A percentile compares a stretch with the other conserved stretches of the same genome.
Evolutionary conservation across 1,284 basidiomycete genomes (phyloP).

Genomic region (Malassezia slooffiae): DNA sequence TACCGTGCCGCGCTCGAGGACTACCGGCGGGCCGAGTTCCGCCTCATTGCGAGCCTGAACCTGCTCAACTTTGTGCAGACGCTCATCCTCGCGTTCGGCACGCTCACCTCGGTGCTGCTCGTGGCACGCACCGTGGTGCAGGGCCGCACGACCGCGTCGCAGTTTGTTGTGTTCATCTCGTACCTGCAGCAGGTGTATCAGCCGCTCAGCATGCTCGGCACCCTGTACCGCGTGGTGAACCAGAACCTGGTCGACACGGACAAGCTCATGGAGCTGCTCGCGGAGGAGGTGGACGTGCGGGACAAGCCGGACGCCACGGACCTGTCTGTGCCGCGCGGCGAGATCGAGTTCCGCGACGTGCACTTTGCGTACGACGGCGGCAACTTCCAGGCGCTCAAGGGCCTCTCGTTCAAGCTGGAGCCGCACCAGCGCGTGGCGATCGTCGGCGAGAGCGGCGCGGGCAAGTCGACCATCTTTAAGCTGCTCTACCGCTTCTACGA

Average conservation of each 20-base stretch:
- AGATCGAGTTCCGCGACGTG: slow-evolving; percentile 62
- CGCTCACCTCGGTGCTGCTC: slow-evolving; percentile 26
- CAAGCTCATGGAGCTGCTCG: slow-evolving; percentile 46
- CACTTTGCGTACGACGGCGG: slow-evolving; percentile 57
- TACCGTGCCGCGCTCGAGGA: slow-evolving; percentile 63
- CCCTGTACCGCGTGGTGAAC: slow-evolving; percentile 45
- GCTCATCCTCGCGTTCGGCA: slow-evolving; percentile 35
- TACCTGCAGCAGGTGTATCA: slow-evolving; percentile 61
- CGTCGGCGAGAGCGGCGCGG: slow-evolving; percentile 57
- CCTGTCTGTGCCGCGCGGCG: slow-evolving; percentile 60
- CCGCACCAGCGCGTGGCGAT: slow-evolving; percentile 49
- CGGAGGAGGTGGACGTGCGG: slow-evolving; percentile 58
- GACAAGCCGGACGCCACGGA: slow-evolving; percentile 66
- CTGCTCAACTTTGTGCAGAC: slow-evolving; percentile 42
- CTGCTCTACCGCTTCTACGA: slow-evolving; percentile 84
- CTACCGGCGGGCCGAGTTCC: slow-evolving; percentile 65
- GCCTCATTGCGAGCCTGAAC: slow-evolving; percentile 50
- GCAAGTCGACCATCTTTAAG: slow-evolving; percentile 70
- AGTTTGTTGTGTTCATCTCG: slow-evolving; percentile 68
- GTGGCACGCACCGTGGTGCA: slow-evolving; percentile 27
- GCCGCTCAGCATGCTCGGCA: slow-evolving; percentile 34
- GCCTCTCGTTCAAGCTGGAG: slow-evolving; percentile 72
- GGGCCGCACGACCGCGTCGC: slow-evolving; percentile 46
- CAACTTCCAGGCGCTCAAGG: slow-evolving; percentile 60
- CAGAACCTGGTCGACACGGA: slow-evolving; percentile 54